Conservation (phyloP, 306 rosid species). For the Castanopsis chinensis region DNA sequence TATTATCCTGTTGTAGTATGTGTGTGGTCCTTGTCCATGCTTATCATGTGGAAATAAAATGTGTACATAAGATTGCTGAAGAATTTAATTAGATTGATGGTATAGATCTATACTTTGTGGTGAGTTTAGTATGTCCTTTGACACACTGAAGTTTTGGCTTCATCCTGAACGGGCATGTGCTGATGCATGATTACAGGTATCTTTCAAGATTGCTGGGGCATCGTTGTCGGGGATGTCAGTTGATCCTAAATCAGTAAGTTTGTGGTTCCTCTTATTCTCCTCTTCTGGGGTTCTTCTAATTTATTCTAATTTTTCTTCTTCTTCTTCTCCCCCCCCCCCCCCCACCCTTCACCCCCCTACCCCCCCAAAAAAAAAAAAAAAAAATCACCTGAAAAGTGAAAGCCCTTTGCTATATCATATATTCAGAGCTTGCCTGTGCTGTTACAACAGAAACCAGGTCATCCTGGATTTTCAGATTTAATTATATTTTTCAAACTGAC, state of each 20-base stretch:
- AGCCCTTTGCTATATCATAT: background rate
- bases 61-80: background rate
- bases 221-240: constrained; percentile 77
- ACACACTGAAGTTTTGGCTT: constrained; percentile 3
- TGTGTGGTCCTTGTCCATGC: background rate
- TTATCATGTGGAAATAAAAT: background rate
- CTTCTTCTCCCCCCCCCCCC: too few relatives aligned
- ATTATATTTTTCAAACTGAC: background rate
- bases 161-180: constrained; percentile 20
- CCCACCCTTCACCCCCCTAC: rapidly evolving
- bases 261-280: constrained; percentile 11
- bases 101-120: background rate
- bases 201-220: constrained; percentile 80
- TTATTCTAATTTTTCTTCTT: constrained; percentile 3
- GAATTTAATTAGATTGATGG: background rate
- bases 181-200: constrained; percentile 48
- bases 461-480: background rate
- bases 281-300: background rate
- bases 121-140: background rate
- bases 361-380: background rate
- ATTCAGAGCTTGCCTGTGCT: background rate
- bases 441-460: background rate
- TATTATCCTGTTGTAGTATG: background rate
- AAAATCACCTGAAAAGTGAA: background rate
- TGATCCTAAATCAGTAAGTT: constrained; percentile 88